phyloP scores from a whole-genome alignment of 768 basidiomycete species.

The Tricholomella constricta region DNA sequence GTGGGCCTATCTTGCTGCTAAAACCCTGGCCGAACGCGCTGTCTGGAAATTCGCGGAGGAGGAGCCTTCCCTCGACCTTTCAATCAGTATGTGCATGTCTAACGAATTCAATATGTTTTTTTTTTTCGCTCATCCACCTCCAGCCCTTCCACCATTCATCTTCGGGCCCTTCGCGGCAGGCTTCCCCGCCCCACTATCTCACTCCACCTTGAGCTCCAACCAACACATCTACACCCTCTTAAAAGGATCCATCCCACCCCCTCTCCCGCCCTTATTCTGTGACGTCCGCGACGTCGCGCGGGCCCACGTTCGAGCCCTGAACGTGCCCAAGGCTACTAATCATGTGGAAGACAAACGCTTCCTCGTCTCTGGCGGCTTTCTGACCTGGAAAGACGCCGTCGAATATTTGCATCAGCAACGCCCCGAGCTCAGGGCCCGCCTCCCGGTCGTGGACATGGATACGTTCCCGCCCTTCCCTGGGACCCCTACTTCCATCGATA shows the following conservation, averaged over 20 bases:
- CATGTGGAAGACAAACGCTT: constrained; percentile 33
- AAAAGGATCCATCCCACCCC: constrained; percentile 21
- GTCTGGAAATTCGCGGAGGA: constrained; percentile 40
- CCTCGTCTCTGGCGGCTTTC: constrained; percentile 24
- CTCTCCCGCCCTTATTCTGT: constrained; percentile 22
- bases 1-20: constrained; percentile 35
- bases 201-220: constrained; percentile 27
- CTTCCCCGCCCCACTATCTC: constrained; percentile 20
- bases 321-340: constrained; percentile 15
- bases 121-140: neutral
- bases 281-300: constrained; percentile 35
- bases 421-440: constrained; percentile 25
- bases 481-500: constrained; percentile 12
- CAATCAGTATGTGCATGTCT: constrained; percentile 27
- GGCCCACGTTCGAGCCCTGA: constrained; percentile 33
- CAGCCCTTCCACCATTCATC: constrained; percentile 36
- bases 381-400: constrained; percentile 22
- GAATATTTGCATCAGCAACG: constrained; percentile 25
- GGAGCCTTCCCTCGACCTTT: constrained; percentile 37
- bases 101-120: neutral
- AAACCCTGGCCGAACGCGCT: constrained; percentile 38
- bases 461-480: constrained; percentile 10
- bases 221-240: constrained; percentile 27
- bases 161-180: constrained; percentile 32
- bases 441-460: constrained; percentile 14